Base-by-base conservation (phyloP, 148 eudicot species). In the Rhododendron molle region DNA sequence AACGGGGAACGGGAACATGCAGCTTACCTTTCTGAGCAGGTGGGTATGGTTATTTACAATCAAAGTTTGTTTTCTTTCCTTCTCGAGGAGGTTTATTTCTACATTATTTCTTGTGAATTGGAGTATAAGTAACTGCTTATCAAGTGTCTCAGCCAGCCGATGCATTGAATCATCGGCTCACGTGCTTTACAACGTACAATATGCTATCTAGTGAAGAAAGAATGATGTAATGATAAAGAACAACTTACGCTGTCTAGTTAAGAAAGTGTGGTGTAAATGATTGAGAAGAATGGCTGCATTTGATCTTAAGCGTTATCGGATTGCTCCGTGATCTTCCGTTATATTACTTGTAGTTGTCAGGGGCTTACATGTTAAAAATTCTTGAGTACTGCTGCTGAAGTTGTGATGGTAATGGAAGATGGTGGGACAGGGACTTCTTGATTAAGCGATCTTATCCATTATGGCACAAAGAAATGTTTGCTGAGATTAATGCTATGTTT, bases 21-120 rank as follows among this genome's bases (percentile, higher is more conserved):
- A 78, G 78, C 93, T 50, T 89, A 91, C 87, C 94, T 95, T 86
- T 95, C 99, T 83, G 96, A 95, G 40, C 92, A 94, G 95, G 99
- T 96, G 52, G 60, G 76, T 83, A 73, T 16, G 81, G 54, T 34
- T 77, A 7, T 76, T 88, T 72, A 49, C 52, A n/a, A 77, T 21
- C 50, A 2, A 52, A 28, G 65, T 69, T 83, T 23, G 2, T 40
- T 40, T 21, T 11, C 9, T 46, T 47, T 4, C 60, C 30, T 47
- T 20, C 67, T 49, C 4, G 49, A 60, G 10, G 15, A 34, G 81
- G 54, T 69, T 82, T 43, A 23, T 43, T 56, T 32, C 46, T n/a
- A 32, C 74, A 14, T 81, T 21, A 18, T 54, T 56, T 38, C 20
- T 79, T 52, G 6, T 28, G 21, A 79, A n/a, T 28, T 26, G n/a